These are phyloP conservation scores for Phytophthora crassamura DNA, from an alignment of 352 stramenopile genomes.

Conservation along the genomic window DNA sequence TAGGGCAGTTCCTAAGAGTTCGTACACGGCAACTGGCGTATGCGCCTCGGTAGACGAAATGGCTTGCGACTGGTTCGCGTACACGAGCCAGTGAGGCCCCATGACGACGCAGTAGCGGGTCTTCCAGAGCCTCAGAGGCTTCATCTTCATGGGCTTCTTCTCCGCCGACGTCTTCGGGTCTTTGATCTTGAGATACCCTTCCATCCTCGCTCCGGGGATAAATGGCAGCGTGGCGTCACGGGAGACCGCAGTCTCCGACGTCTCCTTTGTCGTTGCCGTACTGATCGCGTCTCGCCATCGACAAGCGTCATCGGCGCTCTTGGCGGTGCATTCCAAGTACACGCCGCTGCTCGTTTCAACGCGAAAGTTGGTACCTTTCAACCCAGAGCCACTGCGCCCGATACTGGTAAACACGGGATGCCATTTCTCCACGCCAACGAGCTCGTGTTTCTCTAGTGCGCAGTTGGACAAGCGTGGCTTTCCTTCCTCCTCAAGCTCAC, in stretches of 20 bases:
- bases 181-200: constrained; percentile 72
- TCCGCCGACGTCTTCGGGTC: constrained; percentile 16
- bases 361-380: constrained; percentile 54
- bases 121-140: constrained; percentile 51
- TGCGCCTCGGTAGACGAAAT: constrained; percentile 31
- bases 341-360: constrained; percentile 66
- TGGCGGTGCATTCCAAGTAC: constrained; percentile 63
- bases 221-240: constrained; percentile 64
- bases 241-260: constrained; percentile 19
- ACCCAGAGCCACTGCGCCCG: constrained; percentile 9
- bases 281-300: constrained; percentile 44
- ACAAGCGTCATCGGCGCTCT: constrained; percentile 40
- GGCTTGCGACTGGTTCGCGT: constrained; percentile 68
- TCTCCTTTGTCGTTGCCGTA: constrained; percentile 34
- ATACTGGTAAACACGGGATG: constrained; percentile 43
- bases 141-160: constrained; percentile 40
- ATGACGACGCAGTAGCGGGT: constrained; percentile 76
- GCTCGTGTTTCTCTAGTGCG: constrained; percentile 59
- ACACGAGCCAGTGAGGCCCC: constrained; percentile 74
- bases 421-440: constrained; percentile 63
- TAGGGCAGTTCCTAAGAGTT: constrained; percentile 48
- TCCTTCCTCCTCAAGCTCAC: constrained; percentile 26
- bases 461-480: constrained; percentile 18
- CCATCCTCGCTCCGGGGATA: constrained; percentile 68
- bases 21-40: constrained; percentile 56